These are phyloP conservation scores for Blastocystis sp. DNA, from an alignment of 352 stramenopile species.

Conservation along the genomic window DNA sequence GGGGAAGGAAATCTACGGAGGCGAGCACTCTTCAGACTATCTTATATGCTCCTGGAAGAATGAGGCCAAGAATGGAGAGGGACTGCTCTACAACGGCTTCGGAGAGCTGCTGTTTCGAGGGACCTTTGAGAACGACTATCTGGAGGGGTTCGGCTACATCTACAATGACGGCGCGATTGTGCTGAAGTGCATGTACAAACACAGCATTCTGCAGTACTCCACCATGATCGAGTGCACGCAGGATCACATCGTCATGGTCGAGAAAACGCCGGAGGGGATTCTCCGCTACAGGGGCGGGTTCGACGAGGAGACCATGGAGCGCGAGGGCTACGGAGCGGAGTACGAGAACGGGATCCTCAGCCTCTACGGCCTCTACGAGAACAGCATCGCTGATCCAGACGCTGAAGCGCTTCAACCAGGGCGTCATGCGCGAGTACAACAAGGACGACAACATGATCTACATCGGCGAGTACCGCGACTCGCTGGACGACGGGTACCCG, in stretches of 20 bases:
- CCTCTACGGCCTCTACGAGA: slow-evolving; percentile 34
- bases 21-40: too few relatives aligned
- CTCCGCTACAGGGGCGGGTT: slow-evolving; percentile 34
- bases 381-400: slow-evolving; percentile 8
- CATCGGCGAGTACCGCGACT: slow-evolving; percentile 24
- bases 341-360: slow-evolving; percentile 21
- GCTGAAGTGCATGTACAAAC: too few relatives aligned
- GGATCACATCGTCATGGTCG: slow-evolving; percentile 27
- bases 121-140: too few relatives aligned
- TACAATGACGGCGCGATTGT: too few relatives aligned
- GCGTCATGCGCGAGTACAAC: slow-evolving; percentile 12
- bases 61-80: too few relatives aligned
- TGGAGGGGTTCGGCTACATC: too few relatives aligned
- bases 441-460: slow-evolving; percentile 1
- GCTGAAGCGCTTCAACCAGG: slow-evolving; percentile 17
- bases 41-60: too few relatives aligned
- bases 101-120: too few relatives aligned
- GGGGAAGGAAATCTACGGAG: too few relatives aligned
- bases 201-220: background rate
- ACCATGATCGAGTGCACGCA: slow-evolving; percentile 35
- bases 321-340: slow-evolving; percentile 52
- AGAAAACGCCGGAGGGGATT: background rate
- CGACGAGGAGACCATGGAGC: background rate
- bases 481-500: slow-evolving; percentile 10
- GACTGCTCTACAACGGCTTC: too few relatives aligned